Conservation (phyloP, 139 green algal species). For the Spirogloea muscicola region DNA sequence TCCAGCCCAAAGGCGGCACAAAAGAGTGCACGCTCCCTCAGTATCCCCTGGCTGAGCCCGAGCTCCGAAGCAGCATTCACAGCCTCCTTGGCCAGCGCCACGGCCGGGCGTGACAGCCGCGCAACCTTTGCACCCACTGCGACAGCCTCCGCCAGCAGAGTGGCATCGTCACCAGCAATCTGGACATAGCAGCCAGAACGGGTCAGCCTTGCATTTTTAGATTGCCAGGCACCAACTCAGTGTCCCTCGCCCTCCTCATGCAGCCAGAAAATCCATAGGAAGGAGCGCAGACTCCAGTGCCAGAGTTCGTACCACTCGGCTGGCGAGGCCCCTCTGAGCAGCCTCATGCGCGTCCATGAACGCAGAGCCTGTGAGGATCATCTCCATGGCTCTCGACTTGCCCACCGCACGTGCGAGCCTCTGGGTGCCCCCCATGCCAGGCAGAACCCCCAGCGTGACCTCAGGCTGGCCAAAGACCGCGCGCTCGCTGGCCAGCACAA, state of each 20-base stretch:
- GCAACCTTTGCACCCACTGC: conserved; percentile 45
- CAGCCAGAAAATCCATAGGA: no score
- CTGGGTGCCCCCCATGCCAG: conserved; percentile 74
- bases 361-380: conserved; percentile 57
- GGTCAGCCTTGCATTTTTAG: no score
- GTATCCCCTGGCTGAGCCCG: conserved; percentile 14
- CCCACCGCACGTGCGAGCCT: conserved; percentile 59
- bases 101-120: conserved; percentile 25
- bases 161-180: no score
- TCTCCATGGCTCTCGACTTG: conserved; percentile 68
- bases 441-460: conserved; percentile 64
- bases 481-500: conserved; percentile 64
- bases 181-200: no score
- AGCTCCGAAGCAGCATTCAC: conserved; percentile 51
- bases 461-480: conserved; percentile 68
- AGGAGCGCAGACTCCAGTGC: no score
- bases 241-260: no score
- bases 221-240: no score
- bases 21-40: conserved; percentile 21
- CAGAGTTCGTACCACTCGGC: conserved; percentile 43
- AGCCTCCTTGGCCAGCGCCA: conserved; percentile 60
- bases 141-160: no score
- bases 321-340: conserved; percentile 52
- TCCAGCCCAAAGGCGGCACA: conserved; percentile 56
- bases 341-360: conserved; percentile 55